Percentiles rank a stretch among this genome's conserved stretches.
phyloP scores from a whole-genome alignment of 805 yeast genomes.

The Candida argentea region DNA sequence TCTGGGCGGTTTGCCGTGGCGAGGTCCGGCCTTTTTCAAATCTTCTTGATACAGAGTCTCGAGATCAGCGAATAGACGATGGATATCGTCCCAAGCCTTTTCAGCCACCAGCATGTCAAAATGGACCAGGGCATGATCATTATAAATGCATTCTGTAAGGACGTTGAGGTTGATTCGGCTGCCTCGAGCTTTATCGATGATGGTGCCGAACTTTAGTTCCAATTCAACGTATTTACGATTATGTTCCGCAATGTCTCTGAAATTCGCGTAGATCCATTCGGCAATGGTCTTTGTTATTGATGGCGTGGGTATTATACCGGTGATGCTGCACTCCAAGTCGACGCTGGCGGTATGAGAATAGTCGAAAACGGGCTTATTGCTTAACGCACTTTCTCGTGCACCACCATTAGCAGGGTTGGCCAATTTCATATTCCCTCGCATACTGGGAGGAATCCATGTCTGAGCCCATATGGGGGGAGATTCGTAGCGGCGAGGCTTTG shows the following conservation, averaged over 20 bases:
- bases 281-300: constrained; percentile 74
- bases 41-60: constrained; percentile 40
- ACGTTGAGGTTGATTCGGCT: constrained; percentile 56
- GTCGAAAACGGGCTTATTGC: constrained; percentile 18
- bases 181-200: constrained; percentile 55
- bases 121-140: constrained; percentile 42
- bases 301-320: constrained; percentile 70
- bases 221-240: constrained; percentile 51
- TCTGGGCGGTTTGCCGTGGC: constrained; percentile 24
- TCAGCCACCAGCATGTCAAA: constrained; percentile 62
- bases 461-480: constrained; percentile 80
- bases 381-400: background rate
- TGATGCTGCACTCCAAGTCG: constrained; percentile 44
- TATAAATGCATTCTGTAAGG: constrained; percentile 56
- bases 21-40: constrained; percentile 9
- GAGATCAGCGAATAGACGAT: constrained; percentile 44
- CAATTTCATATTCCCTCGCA: too few species aligned
- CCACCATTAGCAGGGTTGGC: background rate
- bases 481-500: constrained; percentile 52
- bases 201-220: constrained; percentile 66
- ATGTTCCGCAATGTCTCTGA: constrained; percentile 50
- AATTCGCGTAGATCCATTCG: constrained; percentile 82
- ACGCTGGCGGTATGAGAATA: constrained; percentile 19
- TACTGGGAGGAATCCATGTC: constrained; percentile 36
- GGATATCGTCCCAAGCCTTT: constrained; percentile 47